Conservation (phyloP, 805 yeast species). For the Diddensiella santjacobensis region DNA sequence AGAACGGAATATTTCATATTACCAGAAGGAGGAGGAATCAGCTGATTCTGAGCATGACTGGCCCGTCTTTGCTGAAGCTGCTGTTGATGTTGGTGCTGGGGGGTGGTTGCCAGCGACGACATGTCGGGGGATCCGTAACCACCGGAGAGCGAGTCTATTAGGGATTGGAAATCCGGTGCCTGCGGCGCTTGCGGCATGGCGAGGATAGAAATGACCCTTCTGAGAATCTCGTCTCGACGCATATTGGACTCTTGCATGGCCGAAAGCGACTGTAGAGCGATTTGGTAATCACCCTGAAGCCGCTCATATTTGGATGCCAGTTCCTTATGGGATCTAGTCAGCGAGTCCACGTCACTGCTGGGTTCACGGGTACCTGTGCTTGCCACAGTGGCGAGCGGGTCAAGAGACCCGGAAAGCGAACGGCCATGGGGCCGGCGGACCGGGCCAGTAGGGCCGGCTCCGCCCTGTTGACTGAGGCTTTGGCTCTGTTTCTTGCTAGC, state of each 20-base stretch:
- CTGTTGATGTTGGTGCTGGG: not conserved
- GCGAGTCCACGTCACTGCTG: not conserved
- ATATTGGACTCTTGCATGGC: constrained; percentile 1
- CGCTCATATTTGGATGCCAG: constrained; percentile 5
- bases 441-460: not conserved
- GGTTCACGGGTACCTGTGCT: not conserved
- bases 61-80: not conserved
- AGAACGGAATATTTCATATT: constrained; percentile 29
- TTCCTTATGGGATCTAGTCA: not conserved
- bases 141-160: constrained; percentile 9
- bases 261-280: constrained; percentile 3
- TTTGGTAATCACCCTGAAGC: constrained; percentile 10
- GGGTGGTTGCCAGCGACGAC: not conserved
- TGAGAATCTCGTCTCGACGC: constrained; percentile 4
- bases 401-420: not conserved
- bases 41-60: not conserved
- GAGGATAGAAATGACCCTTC: not conserved
- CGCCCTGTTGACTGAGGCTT: constrained; percentile 24
- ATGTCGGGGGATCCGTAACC: not conserved
- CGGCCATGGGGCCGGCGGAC: not conserved
- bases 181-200: not conserved
- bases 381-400: not conserved
- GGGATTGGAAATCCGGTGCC: constrained; percentile 1
- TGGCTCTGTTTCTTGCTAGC: constrained; percentile 40
- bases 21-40: not conserved